Conservation (phyloP, 306 rosid species). For the Vigna trinervia region DNA sequence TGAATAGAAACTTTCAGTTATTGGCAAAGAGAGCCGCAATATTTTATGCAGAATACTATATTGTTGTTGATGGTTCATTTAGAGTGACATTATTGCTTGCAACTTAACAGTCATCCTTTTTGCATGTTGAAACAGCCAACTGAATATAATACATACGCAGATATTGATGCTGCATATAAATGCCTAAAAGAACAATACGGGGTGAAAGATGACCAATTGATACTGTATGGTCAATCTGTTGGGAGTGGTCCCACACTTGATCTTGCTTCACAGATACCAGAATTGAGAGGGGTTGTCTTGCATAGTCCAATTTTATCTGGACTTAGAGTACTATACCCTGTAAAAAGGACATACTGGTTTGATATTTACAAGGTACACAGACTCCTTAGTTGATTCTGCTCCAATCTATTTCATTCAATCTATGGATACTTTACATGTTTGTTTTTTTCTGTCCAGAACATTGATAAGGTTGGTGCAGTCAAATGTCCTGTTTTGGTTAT, state of each 20-base stretch:
- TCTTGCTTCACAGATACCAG: slow-evolving; percentile 79
- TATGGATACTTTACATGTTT: slow-evolving; percentile 24
- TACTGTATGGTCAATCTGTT: slow-evolving; percentile 92
- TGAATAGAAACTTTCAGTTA: not conserved
- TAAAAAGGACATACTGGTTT: slow-evolving; percentile 89
- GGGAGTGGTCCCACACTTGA: slow-evolving; percentile 97
- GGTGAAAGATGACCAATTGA: slow-evolving; percentile 82
- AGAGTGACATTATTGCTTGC: slow-evolving; percentile 22
- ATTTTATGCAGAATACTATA: not conserved
- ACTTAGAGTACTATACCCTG: slow-evolving; percentile 88
- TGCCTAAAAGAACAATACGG: slow-evolving; percentile 87
- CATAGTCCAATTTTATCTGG: slow-evolving; percentile 96
- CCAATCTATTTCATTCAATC: slow-evolving; percentile 38
- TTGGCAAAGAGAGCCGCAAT: not conserved
- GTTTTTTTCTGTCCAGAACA: slow-evolving; percentile 65
- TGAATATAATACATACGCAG: slow-evolving; percentile 92
- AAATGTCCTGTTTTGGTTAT: slow-evolving; percentile 83
- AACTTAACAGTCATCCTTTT: slow-evolving; percentile 46
- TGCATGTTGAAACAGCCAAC: slow-evolving; percentile 81
- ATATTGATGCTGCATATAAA: slow-evolving; percentile 90
- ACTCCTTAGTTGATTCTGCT: slow-evolving; percentile 23
- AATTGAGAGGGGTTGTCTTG: slow-evolving; percentile 82
- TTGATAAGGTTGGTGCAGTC: slow-evolving; percentile 79
- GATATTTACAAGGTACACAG: slow-evolving; percentile 83
- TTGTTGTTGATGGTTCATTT: slow-evolving; percentile 21